These are phyloP conservation scores for Leptographium flavum DNA, from an alignment of 2,329 filamentous ascomycete genomes.

Conservation along the genomic window DNA sequence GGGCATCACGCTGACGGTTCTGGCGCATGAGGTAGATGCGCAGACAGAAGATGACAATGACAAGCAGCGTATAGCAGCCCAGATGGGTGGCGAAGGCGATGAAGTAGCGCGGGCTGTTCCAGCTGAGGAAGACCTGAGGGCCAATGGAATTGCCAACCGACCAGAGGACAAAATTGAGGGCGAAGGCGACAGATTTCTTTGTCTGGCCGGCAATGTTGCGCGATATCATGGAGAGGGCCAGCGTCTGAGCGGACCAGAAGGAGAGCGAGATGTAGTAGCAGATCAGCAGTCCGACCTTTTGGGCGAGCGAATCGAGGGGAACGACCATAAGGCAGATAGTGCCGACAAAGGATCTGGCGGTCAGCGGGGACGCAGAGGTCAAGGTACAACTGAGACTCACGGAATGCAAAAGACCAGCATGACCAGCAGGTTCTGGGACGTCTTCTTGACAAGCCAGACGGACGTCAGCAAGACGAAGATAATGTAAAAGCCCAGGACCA, in stretches of 20 bases:
- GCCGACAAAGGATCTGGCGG: constrained; percentile 48
- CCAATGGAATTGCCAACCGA: constrained; percentile 27
- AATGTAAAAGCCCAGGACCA: constrained; percentile 63
- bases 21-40: constrained; percentile 40
- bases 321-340: constrained; percentile 61
- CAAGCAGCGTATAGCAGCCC: constrained; percentile 50
- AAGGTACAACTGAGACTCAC: constrained; percentile 24
- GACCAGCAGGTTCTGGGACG: constrained; percentile 50
- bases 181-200: constrained; percentile 55
- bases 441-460: constrained; percentile 51
- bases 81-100: constrained; percentile 57
- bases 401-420: constrained; percentile 55
- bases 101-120: constrained; percentile 50
- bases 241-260: constrained; percentile 62
- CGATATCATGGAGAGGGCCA: constrained; percentile 52
- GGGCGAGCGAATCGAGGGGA: constrained; percentile 38
- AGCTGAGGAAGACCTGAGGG: constrained; percentile 48
- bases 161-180: constrained; percentile 59
- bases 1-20: constrained; percentile 42
- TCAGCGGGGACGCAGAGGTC: background rate
- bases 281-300: constrained; percentile 53
- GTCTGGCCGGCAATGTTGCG: constrained; percentile 60
- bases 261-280: constrained; percentile 62
- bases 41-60: constrained; percentile 41
- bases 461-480: constrained; percentile 54